A percentile compares a stretch with the other conserved stretches of the same genome.
Conservation (phyloP, 2,329 filamentous ascomycete species). For the Paracamarosporium sp. region DNA sequence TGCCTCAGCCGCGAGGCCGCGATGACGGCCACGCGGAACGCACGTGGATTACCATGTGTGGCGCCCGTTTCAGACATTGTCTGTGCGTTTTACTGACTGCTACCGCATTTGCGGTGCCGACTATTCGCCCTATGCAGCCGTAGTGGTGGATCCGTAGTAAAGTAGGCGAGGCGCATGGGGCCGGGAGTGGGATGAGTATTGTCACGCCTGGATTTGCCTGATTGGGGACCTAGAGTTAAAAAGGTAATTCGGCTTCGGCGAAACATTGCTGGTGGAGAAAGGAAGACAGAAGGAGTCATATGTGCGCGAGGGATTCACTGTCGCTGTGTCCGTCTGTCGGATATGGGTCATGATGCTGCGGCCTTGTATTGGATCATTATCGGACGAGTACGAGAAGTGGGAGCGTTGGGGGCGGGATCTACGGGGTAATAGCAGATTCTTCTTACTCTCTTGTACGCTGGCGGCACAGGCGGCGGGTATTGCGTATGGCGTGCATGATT, state of each 20-base stretch:
- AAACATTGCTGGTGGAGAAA: background rate
- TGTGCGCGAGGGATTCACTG: background rate
- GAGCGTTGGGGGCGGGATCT: slow-evolving; percentile 2
- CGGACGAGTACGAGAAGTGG: no score
- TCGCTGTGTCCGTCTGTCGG: slow-evolving; percentile 1
- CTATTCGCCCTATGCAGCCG: no score
- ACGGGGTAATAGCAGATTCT: background rate
- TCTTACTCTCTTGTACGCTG: no score
- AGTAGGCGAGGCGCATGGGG: no score
- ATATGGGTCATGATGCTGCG: background rate
- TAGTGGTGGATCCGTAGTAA: no score
- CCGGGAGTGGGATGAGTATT: slow-evolving; percentile 1
- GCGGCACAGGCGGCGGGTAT: slow-evolving; percentile 1
- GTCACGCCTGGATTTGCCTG: slow-evolving; percentile 5
- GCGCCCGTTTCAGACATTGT: background rate
- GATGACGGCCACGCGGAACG: slow-evolving; percentile 1
- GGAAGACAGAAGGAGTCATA: background rate
- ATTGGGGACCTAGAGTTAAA: background rate
- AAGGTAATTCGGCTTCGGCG: background rate
- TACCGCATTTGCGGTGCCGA: background rate
- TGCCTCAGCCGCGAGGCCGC: slow-evolving; percentile 2
- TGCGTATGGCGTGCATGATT: slow-evolving; percentile 1
- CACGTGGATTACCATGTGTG: background rate
- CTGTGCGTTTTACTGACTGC: background rate
- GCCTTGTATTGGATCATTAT: background rate